phyloP scores from a whole-genome alignment of 78 protist genomes.

The Dictyostelium discoideum region DNA sequence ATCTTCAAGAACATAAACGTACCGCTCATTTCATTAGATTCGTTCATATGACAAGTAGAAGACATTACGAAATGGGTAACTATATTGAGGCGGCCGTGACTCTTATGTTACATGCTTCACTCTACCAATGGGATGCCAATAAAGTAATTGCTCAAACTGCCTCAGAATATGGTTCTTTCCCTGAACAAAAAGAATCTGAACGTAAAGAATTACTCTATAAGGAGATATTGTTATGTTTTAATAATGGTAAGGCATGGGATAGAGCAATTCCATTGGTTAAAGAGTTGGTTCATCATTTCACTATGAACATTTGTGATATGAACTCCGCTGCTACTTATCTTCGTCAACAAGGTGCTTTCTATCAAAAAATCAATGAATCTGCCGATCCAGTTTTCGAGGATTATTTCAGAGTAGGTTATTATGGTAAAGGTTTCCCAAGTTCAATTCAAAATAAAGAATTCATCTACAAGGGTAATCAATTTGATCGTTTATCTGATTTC shows the following conservation, averaged over 20 bases:
- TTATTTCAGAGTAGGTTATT: constrained; percentile 89
- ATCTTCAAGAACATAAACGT: constrained; percentile 56
- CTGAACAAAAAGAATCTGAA: constrained; percentile 70
- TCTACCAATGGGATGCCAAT: constrained; percentile 78
- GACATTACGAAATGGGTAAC: constrained; percentile 63
- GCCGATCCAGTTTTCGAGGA: constrained; percentile 59
- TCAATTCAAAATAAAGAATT: constrained; percentile 61
- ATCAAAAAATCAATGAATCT: constrained; percentile 58
- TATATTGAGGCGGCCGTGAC: constrained; percentile 64
- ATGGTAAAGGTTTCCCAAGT: constrained; percentile 80
- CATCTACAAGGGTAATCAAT: constrained; percentile 80
- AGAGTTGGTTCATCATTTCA: constrained; percentile 70
- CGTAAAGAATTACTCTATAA: constrained; percentile 68
- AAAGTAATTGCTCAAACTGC: constrained; percentile 9
- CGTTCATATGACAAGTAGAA: constrained; percentile 47
- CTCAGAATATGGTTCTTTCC: constrained; percentile 52
- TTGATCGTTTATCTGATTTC: constrained; percentile 72
- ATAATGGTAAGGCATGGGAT: constrained; percentile 88
- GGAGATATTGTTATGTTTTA: constrained; percentile 47
- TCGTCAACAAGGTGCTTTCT: constrained; percentile 61
- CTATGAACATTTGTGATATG: constrained; percentile 77
- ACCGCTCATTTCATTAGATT: constrained; percentile 47
- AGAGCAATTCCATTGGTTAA: constrained; percentile 73
- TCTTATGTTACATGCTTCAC: constrained; percentile 60
- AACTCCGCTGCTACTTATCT: constrained; percentile 46